Evolutionary conservation across 2,329 filamentous ascomycete species (phyloP), one percentile per base, ranked within the genome.

Genomic region (Colletotrichum neosansevieriae): DNA sequence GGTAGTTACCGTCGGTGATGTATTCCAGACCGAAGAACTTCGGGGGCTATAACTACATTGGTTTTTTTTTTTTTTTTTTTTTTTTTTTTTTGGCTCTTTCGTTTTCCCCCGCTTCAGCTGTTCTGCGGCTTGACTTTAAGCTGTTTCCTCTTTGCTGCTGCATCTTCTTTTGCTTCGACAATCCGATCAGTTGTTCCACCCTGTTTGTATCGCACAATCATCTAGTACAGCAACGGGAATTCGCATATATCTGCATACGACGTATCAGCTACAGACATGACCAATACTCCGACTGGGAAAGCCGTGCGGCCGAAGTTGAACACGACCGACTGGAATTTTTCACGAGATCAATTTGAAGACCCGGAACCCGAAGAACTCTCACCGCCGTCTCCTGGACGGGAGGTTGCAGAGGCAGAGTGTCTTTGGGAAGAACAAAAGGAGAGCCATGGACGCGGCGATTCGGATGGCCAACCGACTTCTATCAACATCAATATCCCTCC

Each of bases 131-230:
- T 40, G 47, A 34, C 6, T 21, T 24, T 38, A 51, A 29, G 19
- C 17, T 36, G 19, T 40, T 17, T 13, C 29, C 19, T 4, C n/a
- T 12, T 15, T 24, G 11, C 49, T 40, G 58, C 50, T 34, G 47
- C 49, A 44, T 29, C 3, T 15, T 50, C 21, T 50, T 24, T 36
- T 32, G 49, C 5, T 32, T n/a, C 29, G n/a, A 21, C 47, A 24
- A 29, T 42, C 53, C 65, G 42, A 65, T 54, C 32, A 29, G 21
- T 42, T 42, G 32, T 34, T 56, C 19, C 40, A 29, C 36, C 29
- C 36, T 12, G 51, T 68, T 68, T 69, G 50, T 51, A 34, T 51
- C 38, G 51, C 44, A 63, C 57, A 58, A 45, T 62, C 19, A 69
- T 40, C 29, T 51, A 34, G 17, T 40, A 17, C n/a, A 24, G 17